Percentiles rank a stretch among this genome's conserved stretches.
Evolutionary conservation across 2,329 filamentous ascomycete genomes (phyloP).

Genomic region (Stenocarpella maydis): DNA sequence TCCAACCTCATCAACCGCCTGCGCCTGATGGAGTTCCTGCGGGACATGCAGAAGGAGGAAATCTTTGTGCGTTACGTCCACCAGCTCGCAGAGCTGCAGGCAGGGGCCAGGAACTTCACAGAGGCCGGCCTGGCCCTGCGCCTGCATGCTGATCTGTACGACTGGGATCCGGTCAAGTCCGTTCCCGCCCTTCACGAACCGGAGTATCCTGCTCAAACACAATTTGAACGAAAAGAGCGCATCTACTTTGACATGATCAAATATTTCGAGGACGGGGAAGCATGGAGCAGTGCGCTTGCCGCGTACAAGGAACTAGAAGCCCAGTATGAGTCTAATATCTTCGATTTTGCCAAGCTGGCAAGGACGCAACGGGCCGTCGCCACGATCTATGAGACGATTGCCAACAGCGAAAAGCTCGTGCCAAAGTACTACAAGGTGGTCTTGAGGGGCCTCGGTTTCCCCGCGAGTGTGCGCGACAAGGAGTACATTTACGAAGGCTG

Average conservation of each 20-base stretch:
- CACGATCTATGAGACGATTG: slow-evolving; percentile 87
- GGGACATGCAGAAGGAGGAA: slow-evolving; percentile 96
- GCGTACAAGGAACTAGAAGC: slow-evolving; percentile 89
- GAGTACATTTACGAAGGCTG: slow-evolving; percentile 91
- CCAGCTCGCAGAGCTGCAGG: slow-evolving; percentile 82
- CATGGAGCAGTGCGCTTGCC: slow-evolving; percentile 86
- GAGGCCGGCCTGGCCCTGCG: slow-evolving; percentile 90
- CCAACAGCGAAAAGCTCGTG: slow-evolving; percentile 79
- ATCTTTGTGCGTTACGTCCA: slow-evolving; percentile 97
- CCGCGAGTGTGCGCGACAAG: slow-evolving; percentile 81
- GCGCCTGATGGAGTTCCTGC: slow-evolving; percentile 92
- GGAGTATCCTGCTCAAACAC: slow-evolving; percentile 80
- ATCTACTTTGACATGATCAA: slow-evolving; percentile 96
- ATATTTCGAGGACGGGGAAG: slow-evolving; percentile 91
- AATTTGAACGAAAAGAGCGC: slow-evolving; percentile 91
- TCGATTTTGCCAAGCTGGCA: slow-evolving; percentile 92
- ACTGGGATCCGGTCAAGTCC: slow-evolving; percentile 80
- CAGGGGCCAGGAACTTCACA: slow-evolving; percentile 77
- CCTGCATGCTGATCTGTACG: slow-evolving; percentile 90
- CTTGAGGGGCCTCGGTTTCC: slow-evolving; percentile 91
- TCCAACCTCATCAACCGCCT: slow-evolving; percentile 88
- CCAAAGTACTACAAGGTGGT: slow-evolving; percentile 91
- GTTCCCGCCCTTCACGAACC: slow-evolving; percentile 76
- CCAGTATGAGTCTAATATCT: slow-evolving; percentile 91
- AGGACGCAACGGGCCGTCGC: slow-evolving; percentile 90